Evolutionary conservation across 768 basidiomycete genomes (phyloP), one percentile per base, ranked within the genome.

Genomic region (Collybia nuda): DNA sequence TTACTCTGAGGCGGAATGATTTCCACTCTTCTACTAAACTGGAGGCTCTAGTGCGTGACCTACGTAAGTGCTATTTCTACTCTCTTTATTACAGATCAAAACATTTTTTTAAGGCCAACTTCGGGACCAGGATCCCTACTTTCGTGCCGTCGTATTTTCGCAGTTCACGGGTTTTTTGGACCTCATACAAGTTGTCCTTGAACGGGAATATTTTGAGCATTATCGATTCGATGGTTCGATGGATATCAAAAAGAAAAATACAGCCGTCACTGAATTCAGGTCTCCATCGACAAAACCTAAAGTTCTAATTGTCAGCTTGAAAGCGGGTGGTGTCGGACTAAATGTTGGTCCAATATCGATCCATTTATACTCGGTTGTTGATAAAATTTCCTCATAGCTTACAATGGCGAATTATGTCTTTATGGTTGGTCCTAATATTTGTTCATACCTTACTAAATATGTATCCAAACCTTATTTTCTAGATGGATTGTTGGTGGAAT

Each of bases 401-500:
- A 91, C 91, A 21, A 79, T 75, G 11, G 91, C 91, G 6, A 90
- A 93, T 60, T 77, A 92, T 66, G 91, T 93, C 9, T 93, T 88
- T 63, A 89, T 93, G 89, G 90, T 87, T 56, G 52, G 73, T 60
- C 32, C 19, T 37, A 48, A 29, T 18, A 22, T 28, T 28, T 15
- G 5, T 23, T 9, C 29, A n/a, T 29, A 14, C 22, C 5, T 7
- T 45, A 48, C 51, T 49, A 54, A 39, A 58, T 44, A 11, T 11
- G 32, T 11, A 32, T 11, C 14, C 3, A 42, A 36, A 35, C 46
- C 37, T 32, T 21, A 1, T 49, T 28, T 36, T 38, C 8, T 50
- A 92, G 90, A 93, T 93, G 90, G 90, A 92, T 60, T 93, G 89
- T 57, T 92, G 90, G 90, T 93, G 90, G 90, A 93, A 92, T 63